Evolutionary conservation across 2,329 filamentous ascomycete genomes (phyloP), one percentile per base, ranked within the genome.

Genomic region (Ascochyta viciae-villosae): DNA sequence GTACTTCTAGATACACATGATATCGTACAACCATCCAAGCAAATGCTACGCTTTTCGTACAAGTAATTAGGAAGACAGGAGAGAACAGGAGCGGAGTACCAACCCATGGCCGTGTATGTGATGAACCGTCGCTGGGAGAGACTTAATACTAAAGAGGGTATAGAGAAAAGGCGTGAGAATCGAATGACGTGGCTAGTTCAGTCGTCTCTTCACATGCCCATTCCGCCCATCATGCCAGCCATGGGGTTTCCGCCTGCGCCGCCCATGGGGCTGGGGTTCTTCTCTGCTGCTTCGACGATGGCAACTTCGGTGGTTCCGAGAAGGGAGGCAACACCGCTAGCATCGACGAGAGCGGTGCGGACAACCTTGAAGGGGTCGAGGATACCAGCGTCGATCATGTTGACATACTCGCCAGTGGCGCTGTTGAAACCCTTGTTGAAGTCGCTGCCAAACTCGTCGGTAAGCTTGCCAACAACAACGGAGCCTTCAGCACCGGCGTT

Each of bases 401-500:
- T 94, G 67, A 97, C 92, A 81, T 96, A 99, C 83, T 98, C 91
- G 80, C 94, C 92, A 85, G 93, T 96, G 77, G 92, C 82, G 81
- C 90, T 95, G 86, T 99, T 92, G 82, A 92, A 99, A 64, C 95
- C 95, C 84, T 90, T 95, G 90, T 97, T 96, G 87, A 99, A 99
- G 80, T 99, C 93, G 65, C 77, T 77, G 76, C 86, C 92, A 76
- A 85, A 94, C 82, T 99, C 95, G 71, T 98, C 94, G 73, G 90
- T 95, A 69, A 99, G 90, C 88, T 99, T 99, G 78, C 95, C 95
- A 74, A 99, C 92, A 60, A 99, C 87, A 54, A 99, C 95, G 53
- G 92, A 94, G 70, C 95, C 94, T 83, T 99, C 95, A 22, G 93
- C 85, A 63, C 95, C 95, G 63, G 95, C 94, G 79, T 99, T 99